A percentile compares a stretch with the other conserved stretches of the same genome.
Conservation (phyloP, 352 stramenopile species). For the Phytophthora pini region DNA sequence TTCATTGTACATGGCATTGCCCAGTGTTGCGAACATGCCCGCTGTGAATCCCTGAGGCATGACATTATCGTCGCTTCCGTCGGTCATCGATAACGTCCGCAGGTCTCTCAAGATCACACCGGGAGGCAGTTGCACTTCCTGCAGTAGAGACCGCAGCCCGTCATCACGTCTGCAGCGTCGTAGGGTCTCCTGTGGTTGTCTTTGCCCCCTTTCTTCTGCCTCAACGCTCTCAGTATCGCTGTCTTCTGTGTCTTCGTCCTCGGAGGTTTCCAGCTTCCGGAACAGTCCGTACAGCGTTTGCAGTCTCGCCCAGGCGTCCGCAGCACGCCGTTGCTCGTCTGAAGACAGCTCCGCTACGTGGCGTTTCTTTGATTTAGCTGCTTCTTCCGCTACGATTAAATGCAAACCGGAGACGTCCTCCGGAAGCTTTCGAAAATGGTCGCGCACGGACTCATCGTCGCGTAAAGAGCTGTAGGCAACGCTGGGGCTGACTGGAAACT, state of each 20-base stretch:
- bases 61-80: conserved; percentile 30
- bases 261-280: conserved; percentile 38
- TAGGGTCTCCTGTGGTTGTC: conserved; percentile 2
- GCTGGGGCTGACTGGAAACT: conserved; percentile 33
- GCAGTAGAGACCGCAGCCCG: conserved; percentile 55
- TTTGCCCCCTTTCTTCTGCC: not conserved
- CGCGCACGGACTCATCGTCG: conserved; percentile 35
- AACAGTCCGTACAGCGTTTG: conserved; percentile 72
- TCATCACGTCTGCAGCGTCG: conserved; percentile 40
- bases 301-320: conserved; percentile 63
- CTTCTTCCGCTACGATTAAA: conserved; percentile 20
- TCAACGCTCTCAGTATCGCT: conserved; percentile 31
- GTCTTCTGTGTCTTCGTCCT: conserved; percentile 27
- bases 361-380: conserved; percentile 1
- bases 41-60: conserved; percentile 77
- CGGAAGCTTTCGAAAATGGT: conserved; percentile 32
- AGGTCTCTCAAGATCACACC: conserved; percentile 64
- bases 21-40: conserved; percentile 71
- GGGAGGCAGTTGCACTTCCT: conserved; percentile 40
- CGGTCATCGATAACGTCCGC: conserved; percentile 43
- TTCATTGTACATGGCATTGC: conserved; percentile 73
- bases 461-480: conserved; percentile 55
- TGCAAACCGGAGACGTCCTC: conserved; percentile 41
- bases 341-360: conserved; percentile 42
- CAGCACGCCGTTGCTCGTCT: conserved; percentile 58